Evolutionary conservation across 2,329 filamentous ascomycete species (phyloP).

Genomic region (Niveomyces coronatus): DNA sequence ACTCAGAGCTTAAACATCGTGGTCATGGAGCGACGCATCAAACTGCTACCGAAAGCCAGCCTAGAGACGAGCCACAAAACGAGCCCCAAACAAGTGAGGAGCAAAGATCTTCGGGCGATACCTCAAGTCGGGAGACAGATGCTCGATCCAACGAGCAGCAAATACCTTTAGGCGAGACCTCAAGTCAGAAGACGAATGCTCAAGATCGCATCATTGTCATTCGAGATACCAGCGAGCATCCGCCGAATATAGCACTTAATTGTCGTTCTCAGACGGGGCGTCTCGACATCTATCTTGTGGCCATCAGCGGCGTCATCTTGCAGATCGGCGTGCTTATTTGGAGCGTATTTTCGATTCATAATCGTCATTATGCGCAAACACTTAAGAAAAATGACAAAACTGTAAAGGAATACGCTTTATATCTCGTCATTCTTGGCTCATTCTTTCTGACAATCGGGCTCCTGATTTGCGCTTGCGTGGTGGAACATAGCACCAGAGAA

Average conservation of each 20-base stretch:
- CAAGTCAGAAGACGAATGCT: too few relatives aligned
- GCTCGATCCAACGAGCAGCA: not conserved
- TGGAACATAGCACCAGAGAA: constrained; percentile 22
- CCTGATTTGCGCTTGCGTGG: constrained; percentile 20
- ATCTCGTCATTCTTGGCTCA: not conserved
- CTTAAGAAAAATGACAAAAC: not conserved
- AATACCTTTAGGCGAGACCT: too few relatives aligned
- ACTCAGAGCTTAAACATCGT: too few relatives aligned
- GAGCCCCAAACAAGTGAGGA: too few relatives aligned
- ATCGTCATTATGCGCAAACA: not conserved
- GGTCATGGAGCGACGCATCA: too few relatives aligned
- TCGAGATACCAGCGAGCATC: not conserved
- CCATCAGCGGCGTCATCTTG: not conserved
- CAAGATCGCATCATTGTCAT: not conserved
- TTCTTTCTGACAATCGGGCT: constrained; percentile 14
- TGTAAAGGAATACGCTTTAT: not conserved
- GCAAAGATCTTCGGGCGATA: too few relatives aligned
- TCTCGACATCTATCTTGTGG: not conserved
- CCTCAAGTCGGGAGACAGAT: not conserved
- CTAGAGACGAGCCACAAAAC: too few relatives aligned
- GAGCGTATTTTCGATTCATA: not conserved
- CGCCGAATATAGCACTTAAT: not conserved
- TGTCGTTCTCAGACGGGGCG: not conserved
- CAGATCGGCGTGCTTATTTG: not conserved
- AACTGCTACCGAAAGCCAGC: too few relatives aligned